Conservation (phyloP, 2,329 filamentous ascomycete species). For the Aplosporella prunicola region DNA sequence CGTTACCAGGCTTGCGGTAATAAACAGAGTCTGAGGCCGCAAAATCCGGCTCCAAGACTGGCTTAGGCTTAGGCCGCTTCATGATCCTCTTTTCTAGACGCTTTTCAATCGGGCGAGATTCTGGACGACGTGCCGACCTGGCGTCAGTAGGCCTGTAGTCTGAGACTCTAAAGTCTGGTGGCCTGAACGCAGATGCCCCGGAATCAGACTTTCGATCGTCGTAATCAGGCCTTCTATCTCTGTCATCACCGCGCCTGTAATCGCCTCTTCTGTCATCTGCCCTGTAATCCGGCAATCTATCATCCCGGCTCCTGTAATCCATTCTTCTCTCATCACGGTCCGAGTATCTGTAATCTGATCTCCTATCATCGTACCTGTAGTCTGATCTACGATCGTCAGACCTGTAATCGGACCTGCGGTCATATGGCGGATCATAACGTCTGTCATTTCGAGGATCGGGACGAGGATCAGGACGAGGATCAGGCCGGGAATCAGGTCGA, state of each 20-base stretch:
- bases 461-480: not conserved
- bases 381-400: slow-evolving; percentile 26
- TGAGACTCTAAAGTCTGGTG: slow-evolving; percentile 10
- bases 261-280: slow-evolving; percentile 20
- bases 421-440: slow-evolving; percentile 8
- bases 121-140: slow-evolving; percentile 18
- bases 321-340: slow-evolving; percentile 14
- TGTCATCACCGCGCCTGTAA: slow-evolving; percentile 7
- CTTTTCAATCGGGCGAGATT: slow-evolving; percentile 24
- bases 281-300: slow-evolving; percentile 29
- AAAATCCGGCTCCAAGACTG: slow-evolving; percentile 61
- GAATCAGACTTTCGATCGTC: slow-evolving; percentile 8
- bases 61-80: slow-evolving; percentile 61
- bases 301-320: slow-evolving; percentile 11
- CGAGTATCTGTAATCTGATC: slow-evolving; percentile 8
- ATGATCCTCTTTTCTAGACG: slow-evolving; percentile 50
- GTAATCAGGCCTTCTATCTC: slow-evolving; percentile 5
- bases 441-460: slow-evolving; percentile 6
- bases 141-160: slow-evolving; percentile 16
- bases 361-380: slow-evolving; percentile 14
- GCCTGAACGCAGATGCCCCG: slow-evolving; percentile 8
- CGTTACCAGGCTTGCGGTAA: slow-evolving; percentile 91
- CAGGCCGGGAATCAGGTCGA: not conserved
- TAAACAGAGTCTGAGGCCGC: slow-evolving; percentile 80
- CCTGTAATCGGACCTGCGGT: slow-evolving; percentile 23